Evolutionary conservation across 805 yeast genomes (phyloP).

Genomic region (Saccharomycopsis guyanensis): DNA sequence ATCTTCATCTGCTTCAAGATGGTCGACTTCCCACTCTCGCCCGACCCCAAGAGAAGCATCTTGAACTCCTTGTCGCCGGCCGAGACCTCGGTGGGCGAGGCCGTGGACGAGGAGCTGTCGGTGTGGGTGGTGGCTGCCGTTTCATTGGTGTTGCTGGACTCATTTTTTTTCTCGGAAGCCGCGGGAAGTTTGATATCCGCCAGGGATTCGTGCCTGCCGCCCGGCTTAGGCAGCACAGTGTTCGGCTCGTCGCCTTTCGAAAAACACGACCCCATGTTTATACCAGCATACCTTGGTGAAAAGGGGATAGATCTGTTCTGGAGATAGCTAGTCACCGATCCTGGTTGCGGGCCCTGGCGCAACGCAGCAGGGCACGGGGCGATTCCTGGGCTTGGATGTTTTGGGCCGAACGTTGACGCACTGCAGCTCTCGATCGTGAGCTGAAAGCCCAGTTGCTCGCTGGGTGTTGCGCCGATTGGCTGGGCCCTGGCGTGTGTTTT

Average conservation of each 20-base stretch:
- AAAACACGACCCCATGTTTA: background rate
- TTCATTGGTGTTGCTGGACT: background rate
- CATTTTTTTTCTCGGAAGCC: background rate
- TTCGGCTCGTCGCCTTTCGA: background rate
- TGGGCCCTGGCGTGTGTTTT: too few relatives aligned
- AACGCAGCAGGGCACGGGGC: too few relatives aligned
- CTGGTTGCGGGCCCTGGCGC: background rate
- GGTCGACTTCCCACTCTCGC: slow-evolving; percentile 79
- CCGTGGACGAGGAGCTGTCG: background rate
- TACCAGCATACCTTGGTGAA: background rate
- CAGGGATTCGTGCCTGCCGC: background rate
- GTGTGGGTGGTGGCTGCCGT: background rate
- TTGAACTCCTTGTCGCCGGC: slow-evolving; percentile 46
- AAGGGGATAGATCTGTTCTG: background rate
- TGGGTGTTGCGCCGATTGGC: too few relatives aligned
- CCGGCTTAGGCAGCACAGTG: too few relatives aligned
- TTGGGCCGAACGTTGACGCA: too few relatives aligned
- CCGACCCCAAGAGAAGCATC: slow-evolving; percentile 77
- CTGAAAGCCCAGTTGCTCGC: too few relatives aligned
- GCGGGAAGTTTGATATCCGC: too few relatives aligned
- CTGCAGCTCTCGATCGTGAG: too few relatives aligned
- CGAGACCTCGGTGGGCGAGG: background rate
- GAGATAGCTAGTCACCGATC: too few relatives aligned
- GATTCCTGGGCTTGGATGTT: too few relatives aligned
- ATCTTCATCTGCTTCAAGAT: slow-evolving; percentile 78